A percentile compares a stretch with the other conserved stretches of the same genome.
These are phyloP conservation scores for Wickerhamiella vanderwaltii DNA, from an alignment of 805 yeast genomes.

Conservation along the genomic window DNA sequence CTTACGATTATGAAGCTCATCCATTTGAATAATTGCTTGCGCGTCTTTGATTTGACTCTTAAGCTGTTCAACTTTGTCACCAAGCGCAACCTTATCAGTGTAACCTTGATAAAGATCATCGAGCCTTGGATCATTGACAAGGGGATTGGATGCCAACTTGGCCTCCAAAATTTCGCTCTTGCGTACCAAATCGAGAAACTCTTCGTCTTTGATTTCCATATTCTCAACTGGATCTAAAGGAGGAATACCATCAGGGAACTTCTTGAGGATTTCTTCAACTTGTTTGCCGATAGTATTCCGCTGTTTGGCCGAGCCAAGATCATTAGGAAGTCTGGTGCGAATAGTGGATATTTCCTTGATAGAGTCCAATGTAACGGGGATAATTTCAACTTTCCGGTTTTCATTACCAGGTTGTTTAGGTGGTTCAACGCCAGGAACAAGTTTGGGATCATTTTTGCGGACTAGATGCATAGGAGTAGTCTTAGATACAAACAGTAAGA, in stretches of 20 bases:
- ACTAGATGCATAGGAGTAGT: conserved; percentile 70
- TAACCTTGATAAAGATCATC: conserved; percentile 53
- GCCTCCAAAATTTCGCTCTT: conserved; percentile 76
- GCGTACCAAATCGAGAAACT: conserved; percentile 55
- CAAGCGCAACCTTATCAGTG: conserved; percentile 49
- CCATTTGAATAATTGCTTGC: conserved; percentile 84
- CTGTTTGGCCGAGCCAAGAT: conserved; percentile 35
- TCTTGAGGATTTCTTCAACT: conserved; percentile 62
- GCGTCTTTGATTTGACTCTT: conserved; percentile 65
- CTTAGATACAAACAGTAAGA: conserved; percentile 58
- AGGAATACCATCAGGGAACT: conserved; percentile 90
- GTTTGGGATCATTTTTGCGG: conserved; percentile 61
- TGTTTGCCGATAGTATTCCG: conserved; percentile 55
- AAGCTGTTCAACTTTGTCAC: conserved; percentile 44
- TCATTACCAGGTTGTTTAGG: conserved; percentile 47
- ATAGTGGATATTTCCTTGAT: conserved; percentile 66
- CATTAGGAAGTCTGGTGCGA: conserved; percentile 68
- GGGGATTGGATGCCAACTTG: conserved; percentile 60
- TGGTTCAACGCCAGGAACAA: conserved; percentile 85
- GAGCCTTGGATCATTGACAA: conserved; percentile 37
- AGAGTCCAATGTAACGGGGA: conserved; percentile 76
- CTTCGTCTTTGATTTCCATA: conserved; percentile 79
- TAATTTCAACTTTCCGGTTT: conserved; percentile 55
- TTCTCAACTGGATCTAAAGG: conserved; percentile 77
- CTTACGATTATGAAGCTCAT: conserved; percentile 84